Evolutionary conservation across 768 basidiomycete genomes (phyloP).

Genomic region (Hortiboletus campestris): DNA sequence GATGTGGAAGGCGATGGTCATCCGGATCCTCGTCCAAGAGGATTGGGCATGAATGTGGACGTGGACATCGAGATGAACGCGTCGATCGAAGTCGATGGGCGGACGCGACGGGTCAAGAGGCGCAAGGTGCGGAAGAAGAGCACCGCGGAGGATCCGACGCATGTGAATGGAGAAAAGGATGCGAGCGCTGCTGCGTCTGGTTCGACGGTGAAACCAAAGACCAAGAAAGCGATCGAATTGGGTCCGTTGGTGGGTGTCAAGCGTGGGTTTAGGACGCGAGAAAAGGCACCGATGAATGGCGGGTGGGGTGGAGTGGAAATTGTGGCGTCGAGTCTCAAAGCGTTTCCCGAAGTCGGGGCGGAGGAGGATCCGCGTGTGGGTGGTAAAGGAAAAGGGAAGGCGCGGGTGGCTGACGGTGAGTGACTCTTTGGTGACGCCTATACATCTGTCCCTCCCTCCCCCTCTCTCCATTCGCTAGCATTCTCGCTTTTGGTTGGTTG

Average conservation of each 20-base stretch:
- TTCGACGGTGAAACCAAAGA: neutral
- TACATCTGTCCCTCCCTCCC: neutral
- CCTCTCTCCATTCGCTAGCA: neutral
- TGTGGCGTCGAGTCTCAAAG: conserved; percentile 31
- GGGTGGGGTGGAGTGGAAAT: conserved; percentile 67
- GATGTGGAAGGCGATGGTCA: conserved; percentile 27
- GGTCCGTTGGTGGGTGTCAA: conserved; percentile 62
- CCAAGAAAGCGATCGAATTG: conserved; percentile 39
- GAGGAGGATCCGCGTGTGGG: conserved; percentile 6
- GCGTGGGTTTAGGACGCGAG: conserved; percentile 62
- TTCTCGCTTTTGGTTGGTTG: neutral
- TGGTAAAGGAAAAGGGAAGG: conserved; percentile 21
- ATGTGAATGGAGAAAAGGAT: neutral
- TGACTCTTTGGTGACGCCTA: neutral
- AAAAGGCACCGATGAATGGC: conserved; percentile 53
- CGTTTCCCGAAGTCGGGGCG: conserved; percentile 13
- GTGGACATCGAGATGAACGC: conserved; percentile 24
- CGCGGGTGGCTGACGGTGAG: conserved; percentile 23
- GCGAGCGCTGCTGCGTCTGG: neutral
- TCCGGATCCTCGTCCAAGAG: conserved; percentile 2
- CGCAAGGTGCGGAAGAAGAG: conserved; percentile 22
- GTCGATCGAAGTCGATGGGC: conserved; percentile 2
- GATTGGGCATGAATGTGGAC: conserved; percentile 25
- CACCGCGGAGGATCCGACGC: conserved; percentile 31
- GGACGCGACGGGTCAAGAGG: conserved; percentile 15